Percentiles rank a stretch among this genome's conserved stretches.
Evolutionary conservation across 768 basidiomycete species (phyloP).

Genomic region (Plicaturopsis crispa): DNA sequence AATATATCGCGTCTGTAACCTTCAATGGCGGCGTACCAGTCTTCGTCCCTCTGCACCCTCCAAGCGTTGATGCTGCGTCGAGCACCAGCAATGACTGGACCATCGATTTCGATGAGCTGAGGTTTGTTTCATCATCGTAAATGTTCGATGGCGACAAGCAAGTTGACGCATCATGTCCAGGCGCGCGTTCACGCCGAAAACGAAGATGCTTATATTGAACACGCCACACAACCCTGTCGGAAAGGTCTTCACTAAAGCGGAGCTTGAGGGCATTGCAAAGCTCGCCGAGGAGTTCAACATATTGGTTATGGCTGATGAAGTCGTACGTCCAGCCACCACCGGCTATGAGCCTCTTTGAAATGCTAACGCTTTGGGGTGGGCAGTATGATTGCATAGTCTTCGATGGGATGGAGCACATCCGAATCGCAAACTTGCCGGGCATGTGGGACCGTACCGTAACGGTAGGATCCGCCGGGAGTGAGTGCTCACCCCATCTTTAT

Average conservation of each 20-base stretch:
- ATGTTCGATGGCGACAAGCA: background rate
- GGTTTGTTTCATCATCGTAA: slow-evolving; percentile 34
- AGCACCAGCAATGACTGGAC: slow-evolving; percentile 77
- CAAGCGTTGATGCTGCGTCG: slow-evolving; percentile 34
- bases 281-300: slow-evolving; percentile 90
- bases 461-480: slow-evolving; percentile 92
- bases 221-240: slow-evolving; percentile 99
- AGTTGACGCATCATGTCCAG: slow-evolving; percentile 31
- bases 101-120: slow-evolving; percentile 83
- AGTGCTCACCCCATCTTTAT: slow-evolving; percentile 17
- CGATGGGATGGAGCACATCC: slow-evolving; percentile 81
- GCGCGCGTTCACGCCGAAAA: slow-evolving; percentile 76
- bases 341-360: background rate
- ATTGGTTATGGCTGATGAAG: slow-evolving; percentile 93
- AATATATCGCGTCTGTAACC: slow-evolving; percentile 86
- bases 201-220: slow-evolving; percentile 94
- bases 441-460: slow-evolving; percentile 99
- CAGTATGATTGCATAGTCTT: slow-evolving; percentile 94
- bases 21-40: slow-evolving; percentile 93
- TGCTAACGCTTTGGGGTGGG: background rate
- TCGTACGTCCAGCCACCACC: slow-evolving; percentile 44
- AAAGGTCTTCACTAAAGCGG: slow-evolving; percentile 83
- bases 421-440: slow-evolving; percentile 89
- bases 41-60: slow-evolving; percentile 90
- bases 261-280: slow-evolving; percentile 79